Base-by-base conservation (phyloP, 2,329 filamentous ascomycete species). In the Drechslerella coelobrocha region DNA sequence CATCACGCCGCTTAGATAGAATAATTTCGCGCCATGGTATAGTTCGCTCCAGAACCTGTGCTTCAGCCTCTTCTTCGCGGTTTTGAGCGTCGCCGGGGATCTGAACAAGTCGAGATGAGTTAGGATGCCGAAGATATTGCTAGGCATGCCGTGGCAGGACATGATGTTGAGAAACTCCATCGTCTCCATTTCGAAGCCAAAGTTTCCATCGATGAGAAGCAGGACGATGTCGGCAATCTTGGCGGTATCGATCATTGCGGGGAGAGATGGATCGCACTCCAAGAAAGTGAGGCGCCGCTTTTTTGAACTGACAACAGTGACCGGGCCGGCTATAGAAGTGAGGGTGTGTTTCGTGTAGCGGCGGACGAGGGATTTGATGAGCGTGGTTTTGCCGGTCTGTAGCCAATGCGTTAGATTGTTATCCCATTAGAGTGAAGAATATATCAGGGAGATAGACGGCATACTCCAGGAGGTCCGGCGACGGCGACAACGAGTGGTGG, bases 101-200 rank as follows among this genome's bases (percentile, higher is more conserved):
- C 88, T 86, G 82, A 99, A 99, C 12, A 99, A 83, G 78, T 99
- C 94, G 71, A 99, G 83, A 82, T 99, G 95, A 14, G 94, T 97
- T 47, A 99, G 84, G 63, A 99, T 92, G 56, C 94, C 94, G 78
- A 99, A 97, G 37, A 99, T 92, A 76, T 99, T 99, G 74, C 94
- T 93, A 0, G 95, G 94, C 93, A 99, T 97, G 79, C 94, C 94
- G 27, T 90, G 96, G 1, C 91, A 87, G n/a, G 90, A 89, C 54
- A 99, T 83, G 17, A 97, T 88, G 76, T 97, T 97, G 77, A 99
- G 82, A 72, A 99, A 99, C 80, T 99, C 94, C 94, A 99, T 99
- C 0, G 94, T 99, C 83, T 99, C 94, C 94, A 99, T 99, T 81
- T 99, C 94, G 78, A 99, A 99, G 12, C 94, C 95, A 77, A 90